Evolutionary conservation across 768 basidiomycete genomes (phyloP).

Genomic region (Boletales sp.): DNA sequence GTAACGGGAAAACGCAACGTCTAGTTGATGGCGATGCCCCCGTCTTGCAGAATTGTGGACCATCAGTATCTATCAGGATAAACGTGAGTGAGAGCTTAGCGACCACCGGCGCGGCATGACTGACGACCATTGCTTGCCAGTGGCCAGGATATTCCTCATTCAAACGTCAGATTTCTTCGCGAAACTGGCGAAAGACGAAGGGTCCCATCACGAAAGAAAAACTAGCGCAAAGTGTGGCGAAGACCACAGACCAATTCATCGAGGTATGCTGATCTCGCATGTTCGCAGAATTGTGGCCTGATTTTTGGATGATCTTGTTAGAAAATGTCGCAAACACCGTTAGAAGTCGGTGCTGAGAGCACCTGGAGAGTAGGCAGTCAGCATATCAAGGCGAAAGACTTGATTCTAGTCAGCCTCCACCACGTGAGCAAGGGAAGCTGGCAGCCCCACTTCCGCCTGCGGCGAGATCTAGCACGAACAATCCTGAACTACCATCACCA

Average conservation of each 20-base stretch:
- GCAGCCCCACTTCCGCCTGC: constrained; percentile 67
- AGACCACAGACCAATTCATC: constrained; percentile 64
- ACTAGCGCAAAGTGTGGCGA: constrained; percentile 67
- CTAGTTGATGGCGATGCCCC: constrained; percentile 53
- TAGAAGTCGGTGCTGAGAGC: constrained; percentile 43
- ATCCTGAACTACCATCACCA: too few relatives aligned
- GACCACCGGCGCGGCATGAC: background rate
- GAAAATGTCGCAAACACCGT: constrained; percentile 44
- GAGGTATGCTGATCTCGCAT: constrained; percentile 35
- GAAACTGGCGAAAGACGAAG: constrained; percentile 69
- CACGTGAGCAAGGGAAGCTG: constrained; percentile 77
- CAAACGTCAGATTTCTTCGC: constrained; percentile 70
- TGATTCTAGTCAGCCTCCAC: constrained; percentile 70
- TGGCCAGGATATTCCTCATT: constrained; percentile 77
- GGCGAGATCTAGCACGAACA: constrained; percentile 1
- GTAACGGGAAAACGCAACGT: constrained; percentile 51
- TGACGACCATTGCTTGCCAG: constrained; percentile 31
- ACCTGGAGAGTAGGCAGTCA: constrained; percentile 55
- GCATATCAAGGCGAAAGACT: constrained; percentile 57
- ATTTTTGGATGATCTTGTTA: constrained; percentile 20
- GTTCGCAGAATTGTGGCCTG: too few relatives aligned
- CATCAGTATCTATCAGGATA: constrained; percentile 69
- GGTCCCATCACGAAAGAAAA: constrained; percentile 69
- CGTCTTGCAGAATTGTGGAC: constrained; percentile 65
- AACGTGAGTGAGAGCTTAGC: constrained; percentile 40